Evolutionary conservation across 495 filamentous ascomycete genomes (phyloP), one percentile per base, ranked within the genome.

Genomic region (Penicillium paradoxum): DNA sequence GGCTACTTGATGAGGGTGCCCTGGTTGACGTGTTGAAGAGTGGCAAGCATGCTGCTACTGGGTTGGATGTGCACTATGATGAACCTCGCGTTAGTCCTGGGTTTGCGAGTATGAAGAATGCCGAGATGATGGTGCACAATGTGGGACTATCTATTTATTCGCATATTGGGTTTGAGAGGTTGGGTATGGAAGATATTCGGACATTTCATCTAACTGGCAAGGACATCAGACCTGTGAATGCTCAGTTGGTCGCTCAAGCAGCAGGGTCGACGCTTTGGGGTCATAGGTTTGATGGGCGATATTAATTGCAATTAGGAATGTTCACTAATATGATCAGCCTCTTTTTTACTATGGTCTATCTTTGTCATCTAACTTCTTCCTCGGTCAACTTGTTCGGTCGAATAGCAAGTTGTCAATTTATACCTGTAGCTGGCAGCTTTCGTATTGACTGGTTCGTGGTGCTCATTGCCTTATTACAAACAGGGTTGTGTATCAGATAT

Each of bases 111-210:
- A 75, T 84, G 70, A 55, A 58, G 47, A 73, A 73, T 49, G 86
- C 85, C 1, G 80, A 84, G 68, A 64, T 88, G 55, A 78, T 85
- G 45, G 76, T 78, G 17, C 86, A 90, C 64, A 89, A 87, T 62
- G 88, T 86, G 7, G 86, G 87, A 9, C 85, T 82, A 4, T 84
- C 83, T 17, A 66, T 90, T 30, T 85, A 90, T 67, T 85, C 83
- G 46, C 83, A 87, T 57, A 70, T 80, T 41, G 85, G 84, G 6
- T 90, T 90, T 62, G 87, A 91, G 73, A 74, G 79, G 60, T 56
- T 89, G 62, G 81, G 79, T 22, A 88, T 90, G 83, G 73, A 82
- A 66, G 90, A 90, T 68, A 80, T 90, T 27, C 66, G 84, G 58
- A 75, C 73, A 1, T 85, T 84, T 48, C 62, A 87, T 7, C 56